Evolutionary conservation across 176 grass and related monocot genomes (phyloP), one percentile per base, ranked within the genome.

Genomic region (Oryza meridionalis): DNA sequence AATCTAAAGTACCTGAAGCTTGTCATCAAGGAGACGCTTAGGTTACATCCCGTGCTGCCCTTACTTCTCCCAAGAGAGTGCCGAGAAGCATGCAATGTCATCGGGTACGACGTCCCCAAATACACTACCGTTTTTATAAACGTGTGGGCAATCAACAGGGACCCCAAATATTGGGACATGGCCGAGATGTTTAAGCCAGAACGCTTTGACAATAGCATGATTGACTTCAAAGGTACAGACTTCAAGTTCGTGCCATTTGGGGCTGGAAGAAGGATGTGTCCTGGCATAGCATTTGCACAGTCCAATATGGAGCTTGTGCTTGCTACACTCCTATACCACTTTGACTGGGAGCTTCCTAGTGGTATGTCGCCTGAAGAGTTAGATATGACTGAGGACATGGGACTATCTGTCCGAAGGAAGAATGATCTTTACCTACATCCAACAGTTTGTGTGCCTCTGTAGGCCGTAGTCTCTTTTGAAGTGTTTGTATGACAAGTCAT

Each of bases 171-270:
- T 6, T 81, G 79, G 67, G 67, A 71, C 0, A 22, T 71, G 4
- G 7, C 67, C 0, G 49, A 71, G 33, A 10, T 17, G 8, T 81
- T 81, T 68, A 81, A 13, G 1, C 79, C 79, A 0, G 79, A 71
- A 33, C 22, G 79, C 5, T 81, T 81, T 0, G 22, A 71, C 3
- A 38, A 5, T 1, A 3, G 32, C 14, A 11, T n/a, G 0, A 1
- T 71, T 9, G 49, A 81, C n/a, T 81, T 71, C 33, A 81, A 79
- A n/a, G 79, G 79, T 15, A 71, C 33, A 0, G 49, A 81, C 79
- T 71, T 71, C 1, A n/a, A 81, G 33, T 81, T 42, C 14, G 42
- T 43, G 22, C 79, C 79, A 1, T 81, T 81, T 1, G 67, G 79
- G 4, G 68, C 69, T 11, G 69, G 69, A 7, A 10, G 69, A 2